These are phyloP conservation scores for Gaeumannomyces tritici DNA, from an alignment of 2,329 filamentous ascomycete species.

Conservation along the genomic window DNA sequence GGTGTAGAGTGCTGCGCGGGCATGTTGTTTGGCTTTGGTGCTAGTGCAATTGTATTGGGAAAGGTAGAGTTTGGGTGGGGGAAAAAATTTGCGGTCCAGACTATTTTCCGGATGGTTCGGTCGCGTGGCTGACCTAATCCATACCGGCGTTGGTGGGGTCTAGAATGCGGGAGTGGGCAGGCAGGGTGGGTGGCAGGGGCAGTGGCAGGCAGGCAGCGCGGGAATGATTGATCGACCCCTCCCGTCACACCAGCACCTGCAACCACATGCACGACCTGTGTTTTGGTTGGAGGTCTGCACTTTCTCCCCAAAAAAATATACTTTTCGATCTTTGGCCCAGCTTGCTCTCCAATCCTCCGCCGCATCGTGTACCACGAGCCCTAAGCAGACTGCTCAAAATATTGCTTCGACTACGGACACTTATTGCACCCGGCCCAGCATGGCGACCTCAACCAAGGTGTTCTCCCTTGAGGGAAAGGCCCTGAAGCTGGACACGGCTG, in stretches of 20 bases:
- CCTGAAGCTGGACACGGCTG: constrained; percentile 83
- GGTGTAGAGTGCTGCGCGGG: too few relatives aligned
- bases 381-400: neutral
- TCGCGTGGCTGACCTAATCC: too few relatives aligned
- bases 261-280: neutral
- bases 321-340: neutral
- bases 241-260: neutral
- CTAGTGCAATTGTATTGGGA: too few relatives aligned
- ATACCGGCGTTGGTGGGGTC: too few relatives aligned
- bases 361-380: neutral
- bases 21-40: too few relatives aligned
- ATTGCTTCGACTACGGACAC: neutral
- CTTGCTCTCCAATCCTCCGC: neutral
- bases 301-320: neutral
- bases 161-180: too few relatives aligned
- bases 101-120: too few relatives aligned
- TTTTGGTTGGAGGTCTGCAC: neutral
- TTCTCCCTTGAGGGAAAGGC: constrained; percentile 90
- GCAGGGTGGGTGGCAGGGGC: too few relatives aligned
- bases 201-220: neutral
- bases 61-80: too few relatives aligned
- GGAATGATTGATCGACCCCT: neutral
- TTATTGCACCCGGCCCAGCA: neutral
- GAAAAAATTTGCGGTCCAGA: too few relatives aligned
- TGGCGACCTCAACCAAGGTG: constrained; percentile 35